Base-by-base conservation (phyloP, 228 moss, liverwort and hornwort species). In the Sphagnum magellanicum region DNA sequence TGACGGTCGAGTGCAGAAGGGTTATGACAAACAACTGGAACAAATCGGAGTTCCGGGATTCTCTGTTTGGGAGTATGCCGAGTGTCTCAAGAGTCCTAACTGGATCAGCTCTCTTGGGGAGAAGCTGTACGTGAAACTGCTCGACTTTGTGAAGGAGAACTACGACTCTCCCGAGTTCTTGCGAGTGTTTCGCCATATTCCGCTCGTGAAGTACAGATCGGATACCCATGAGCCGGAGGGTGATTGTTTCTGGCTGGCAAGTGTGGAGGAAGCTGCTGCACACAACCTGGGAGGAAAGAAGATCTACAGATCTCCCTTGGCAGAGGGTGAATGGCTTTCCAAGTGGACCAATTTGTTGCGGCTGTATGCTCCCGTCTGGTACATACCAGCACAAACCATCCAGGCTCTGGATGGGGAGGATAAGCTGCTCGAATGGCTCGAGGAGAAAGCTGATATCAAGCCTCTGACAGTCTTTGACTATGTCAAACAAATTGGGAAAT, bases 31-130 rank as follows among this genome's bases (percentile, higher is more conserved):
- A 10, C 8, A 6, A 6, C 5, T 77, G 15, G 1, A 5, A 11
- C 11, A 5, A 0, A 59, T 77, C 9, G 64, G 77, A 5, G 64
- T 77, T 6, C 12, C 14, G 1, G 0, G 52, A 1, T 68, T 68
- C 57, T 14, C 16, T 6, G 46, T 13, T 13, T 6, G 0, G 0
- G 73, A 73, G 48, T 65, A 69, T 16, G 16, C 49, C 0, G 51
- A 64, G 6, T 69, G 51, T 16, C 6, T 77, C 62, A 32, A 32
- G 32, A 32, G 32, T 32, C 32, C 32, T 9, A 1, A 48, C 16
- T 66, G 75, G 75, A 46, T 75, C 6, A 11, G 65, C 52, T 9
- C 0, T 0, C 48, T 71, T 8, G 65, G 55, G 8, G 75, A 75
- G 16, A 52, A 49, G 15, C n/a, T 75, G 6, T 75, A 75, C 12